Conservation (phyloP, 2,329 filamentous ascomycete genomes). For the Claviceps quebecensis region DNA sequence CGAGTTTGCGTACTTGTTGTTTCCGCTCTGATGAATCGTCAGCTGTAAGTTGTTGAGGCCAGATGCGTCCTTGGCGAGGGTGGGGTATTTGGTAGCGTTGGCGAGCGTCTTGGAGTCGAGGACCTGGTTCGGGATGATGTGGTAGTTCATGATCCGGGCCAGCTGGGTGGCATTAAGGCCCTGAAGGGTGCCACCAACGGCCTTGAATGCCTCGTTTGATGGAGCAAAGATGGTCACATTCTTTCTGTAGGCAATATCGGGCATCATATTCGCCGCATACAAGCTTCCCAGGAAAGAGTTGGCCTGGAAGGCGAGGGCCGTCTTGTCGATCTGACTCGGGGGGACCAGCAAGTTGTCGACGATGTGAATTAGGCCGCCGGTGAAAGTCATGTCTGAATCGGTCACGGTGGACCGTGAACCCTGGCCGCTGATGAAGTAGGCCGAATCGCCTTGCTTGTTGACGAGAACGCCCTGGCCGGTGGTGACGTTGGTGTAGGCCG, state of each 20-base stretch:
- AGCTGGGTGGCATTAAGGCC: slow-evolving; percentile 34
- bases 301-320: slow-evolving; percentile 32
- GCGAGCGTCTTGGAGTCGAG: slow-evolving; percentile 32
- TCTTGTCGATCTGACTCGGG: slow-evolving; percentile 31
- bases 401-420: slow-evolving; percentile 28
- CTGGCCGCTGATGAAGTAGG: slow-evolving; percentile 36
- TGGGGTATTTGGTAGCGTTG: slow-evolving; percentile 17
- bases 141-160: slow-evolving; percentile 44
- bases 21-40: slow-evolving; percentile 24
- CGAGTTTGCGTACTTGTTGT: slow-evolving; percentile 37
- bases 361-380: slow-evolving; percentile 36
- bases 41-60: slow-evolving; percentile 22
- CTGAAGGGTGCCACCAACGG: slow-evolving; percentile 36
- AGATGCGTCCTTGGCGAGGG: slow-evolving; percentile 25
- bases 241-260: slow-evolving; percentile 25
- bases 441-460: slow-evolving; percentile 26
- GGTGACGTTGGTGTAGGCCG: slow-evolving; percentile 33
- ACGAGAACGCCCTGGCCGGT: slow-evolving; percentile 34
- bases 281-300: slow-evolving; percentile 25
- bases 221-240: slow-evolving; percentile 51
- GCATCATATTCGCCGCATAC: slow-evolving; percentile 19
- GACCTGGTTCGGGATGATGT: slow-evolving; percentile 43
- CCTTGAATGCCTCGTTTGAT: slow-evolving; percentile 43
- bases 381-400: slow-evolving; percentile 30
- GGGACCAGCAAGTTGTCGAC: slow-evolving; percentile 38